Evolutionary conservation across 176 grass and related monocot species (phyloP).

Genomic region (Chrysopogon serrulatus): DNA sequence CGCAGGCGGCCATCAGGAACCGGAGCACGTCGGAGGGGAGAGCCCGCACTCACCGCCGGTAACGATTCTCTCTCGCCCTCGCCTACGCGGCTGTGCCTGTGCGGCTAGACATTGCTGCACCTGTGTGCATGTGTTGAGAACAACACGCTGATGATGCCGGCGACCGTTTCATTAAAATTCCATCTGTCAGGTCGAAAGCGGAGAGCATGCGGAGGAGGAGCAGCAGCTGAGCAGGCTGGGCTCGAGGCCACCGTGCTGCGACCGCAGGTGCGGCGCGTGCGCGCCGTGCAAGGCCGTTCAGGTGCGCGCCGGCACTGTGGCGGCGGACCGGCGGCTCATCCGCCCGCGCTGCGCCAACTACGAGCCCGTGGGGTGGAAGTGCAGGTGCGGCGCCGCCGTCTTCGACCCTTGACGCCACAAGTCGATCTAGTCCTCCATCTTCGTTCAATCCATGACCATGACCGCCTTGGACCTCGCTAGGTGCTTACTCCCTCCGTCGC

Average conservation of each 20-base stretch:
- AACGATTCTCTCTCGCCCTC: too few relatives aligned
- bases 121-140: too few relatives aligned
- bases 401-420: conserved; percentile 54
- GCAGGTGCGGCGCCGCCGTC: conserved; percentile 57
- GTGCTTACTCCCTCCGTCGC: too few relatives aligned
- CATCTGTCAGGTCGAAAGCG: too few relatives aligned
- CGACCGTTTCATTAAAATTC: too few relatives aligned
- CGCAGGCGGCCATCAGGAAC: background rate
- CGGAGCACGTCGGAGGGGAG: background rate
- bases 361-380: conserved; percentile 75
- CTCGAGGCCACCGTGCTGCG: conserved; percentile 60
- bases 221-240: conserved; percentile 22
- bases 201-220: background rate
- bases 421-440: too few relatives aligned
- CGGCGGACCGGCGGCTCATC: background rate
- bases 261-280: conserved; percentile 46
- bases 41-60: too few relatives aligned
- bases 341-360: conserved; percentile 40
- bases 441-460: too few relatives aligned
- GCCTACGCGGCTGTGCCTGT: too few relatives aligned
- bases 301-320: conserved; percentile 28
- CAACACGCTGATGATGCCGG: too few relatives aligned
- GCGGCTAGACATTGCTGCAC: too few relatives aligned
- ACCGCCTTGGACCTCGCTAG: too few relatives aligned
- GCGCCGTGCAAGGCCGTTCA: conserved; percentile 48